Percentiles rank a stretch among this genome's conserved stretches.
These are phyloP conservation scores for Hamigera avellanea DNA, from an alignment of 495 filamentous ascomycete species.

Conservation along the genomic window DNA sequence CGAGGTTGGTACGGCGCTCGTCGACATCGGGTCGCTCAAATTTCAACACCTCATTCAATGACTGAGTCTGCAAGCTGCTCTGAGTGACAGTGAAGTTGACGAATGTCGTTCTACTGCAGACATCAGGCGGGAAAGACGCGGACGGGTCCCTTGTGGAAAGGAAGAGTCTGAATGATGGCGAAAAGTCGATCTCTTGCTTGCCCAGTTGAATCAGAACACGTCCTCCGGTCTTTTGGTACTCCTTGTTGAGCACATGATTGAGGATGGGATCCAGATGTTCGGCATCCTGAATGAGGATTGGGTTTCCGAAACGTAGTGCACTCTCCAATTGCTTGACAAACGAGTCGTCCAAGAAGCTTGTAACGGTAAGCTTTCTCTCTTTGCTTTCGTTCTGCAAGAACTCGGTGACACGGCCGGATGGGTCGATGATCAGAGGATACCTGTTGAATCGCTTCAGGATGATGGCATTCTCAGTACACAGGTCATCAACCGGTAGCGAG, in stretches of 20 bases:
- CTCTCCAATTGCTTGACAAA: constrained; percentile 98
- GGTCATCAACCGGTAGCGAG: constrained; percentile 93
- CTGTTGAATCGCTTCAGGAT: constrained; percentile 95
- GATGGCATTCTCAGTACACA: constrained; percentile 98
- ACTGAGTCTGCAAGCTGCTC: constrained; percentile 96
- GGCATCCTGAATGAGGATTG: constrained; percentile 96
- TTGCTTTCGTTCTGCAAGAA: constrained; percentile 91
- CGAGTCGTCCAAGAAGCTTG: constrained; percentile 94
- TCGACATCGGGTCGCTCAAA: constrained; percentile 98
- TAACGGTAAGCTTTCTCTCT: constrained; percentile 87
- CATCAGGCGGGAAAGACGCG: constrained; percentile 91
- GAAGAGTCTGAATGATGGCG: constrained; percentile 90
- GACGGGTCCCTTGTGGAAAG: constrained; percentile 93
- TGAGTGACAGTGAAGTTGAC: constrained; percentile 99
- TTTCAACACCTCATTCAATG: constrained; percentile 90
- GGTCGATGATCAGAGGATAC: constrained; percentile 96
- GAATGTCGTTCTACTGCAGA: constrained; percentile 96
- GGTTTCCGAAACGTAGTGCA: constrained; percentile 92
- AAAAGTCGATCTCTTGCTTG: constrained; percentile 99
- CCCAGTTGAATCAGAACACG: constrained; percentile 97
- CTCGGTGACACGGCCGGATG: constrained; percentile 85
- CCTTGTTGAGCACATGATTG: constrained; percentile 98
- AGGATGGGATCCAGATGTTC: constrained; percentile 94
- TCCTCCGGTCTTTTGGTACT: constrained; percentile 98
- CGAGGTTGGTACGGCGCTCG: constrained; percentile 85